Evolutionary conservation across 305 asterid genomes (phyloP).

Genomic region (Withania somnifera): DNA sequence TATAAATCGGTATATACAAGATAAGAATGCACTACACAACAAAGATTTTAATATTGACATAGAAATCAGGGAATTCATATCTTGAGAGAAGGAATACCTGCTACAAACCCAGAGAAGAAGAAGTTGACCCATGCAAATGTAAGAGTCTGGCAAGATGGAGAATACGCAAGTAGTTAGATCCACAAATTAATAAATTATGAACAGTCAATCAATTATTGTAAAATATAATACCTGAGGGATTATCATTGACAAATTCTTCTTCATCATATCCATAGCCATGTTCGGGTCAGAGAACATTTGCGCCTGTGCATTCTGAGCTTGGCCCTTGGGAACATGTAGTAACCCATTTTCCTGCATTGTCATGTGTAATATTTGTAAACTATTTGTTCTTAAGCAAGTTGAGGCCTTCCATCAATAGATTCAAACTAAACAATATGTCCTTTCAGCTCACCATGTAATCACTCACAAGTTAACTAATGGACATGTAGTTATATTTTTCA

Average conservation of each 20-base stretch:
- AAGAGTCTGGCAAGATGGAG: slow-evolving; percentile 46
- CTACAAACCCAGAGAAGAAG: slow-evolving; percentile 93
- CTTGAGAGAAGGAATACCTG: slow-evolving; percentile 37
- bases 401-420: background rate
- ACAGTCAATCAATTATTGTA: slow-evolving; percentile 1
- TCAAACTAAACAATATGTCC: background rate
- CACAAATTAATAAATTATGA: background rate
- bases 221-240: slow-evolving; percentile 68
- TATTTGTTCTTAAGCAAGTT: background rate
- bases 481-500: background rate
- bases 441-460: background rate
- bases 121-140: slow-evolving; percentile 94
- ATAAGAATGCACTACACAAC: background rate
- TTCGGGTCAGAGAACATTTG: slow-evolving; percentile 99
- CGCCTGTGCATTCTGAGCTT: slow-evolving; percentile 87
- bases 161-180: slow-evolving; percentile 5
- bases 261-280: slow-evolving; percentile 99
- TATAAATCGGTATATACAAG: background rate
- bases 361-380: background rate
- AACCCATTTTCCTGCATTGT: slow-evolving; percentile 73
- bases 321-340: slow-evolving; percentile 75
- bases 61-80: background rate
- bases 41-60: background rate
- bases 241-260: slow-evolving; percentile 94
- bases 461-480: background rate